Evolutionary conservation across 2,329 filamentous ascomycete genomes (phyloP).

Genomic region (Ilyonectria robusta): DNA sequence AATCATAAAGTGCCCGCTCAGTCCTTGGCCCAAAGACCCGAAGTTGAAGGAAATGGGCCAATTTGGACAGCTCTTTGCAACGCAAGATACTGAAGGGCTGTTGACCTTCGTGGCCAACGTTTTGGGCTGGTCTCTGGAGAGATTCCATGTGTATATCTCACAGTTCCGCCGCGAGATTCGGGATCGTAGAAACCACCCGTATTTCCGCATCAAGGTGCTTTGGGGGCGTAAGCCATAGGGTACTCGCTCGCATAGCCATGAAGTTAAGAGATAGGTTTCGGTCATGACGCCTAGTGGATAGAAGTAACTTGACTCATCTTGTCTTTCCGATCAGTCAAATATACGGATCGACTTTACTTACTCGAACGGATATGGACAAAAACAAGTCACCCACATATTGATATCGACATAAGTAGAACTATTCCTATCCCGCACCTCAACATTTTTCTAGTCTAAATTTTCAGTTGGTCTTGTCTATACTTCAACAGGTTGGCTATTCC

Average conservation of each 20-base stretch:
- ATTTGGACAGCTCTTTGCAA: slow-evolving; percentile 36
- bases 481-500: slow-evolving; percentile 48
- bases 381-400: too few relatives aligned
- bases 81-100: slow-evolving; percentile 29
- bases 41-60: slow-evolving; percentile 41
- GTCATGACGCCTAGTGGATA: too few relatives aligned
- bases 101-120: slow-evolving; percentile 26
- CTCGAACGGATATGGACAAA: too few relatives aligned
- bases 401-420: neutral
- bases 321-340: too few relatives aligned
- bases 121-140: slow-evolving; percentile 50
- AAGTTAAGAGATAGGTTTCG: too few relatives aligned
- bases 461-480: neutral
- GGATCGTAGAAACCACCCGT: slow-evolving; percentile 42
- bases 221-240: slow-evolving; percentile 46
- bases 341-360: too few relatives aligned
- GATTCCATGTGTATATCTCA: slow-evolving; percentile 51
- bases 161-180: slow-evolving; percentile 50
- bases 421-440: neutral
- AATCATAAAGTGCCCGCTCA: slow-evolving; percentile 22
- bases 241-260: too few relatives aligned
- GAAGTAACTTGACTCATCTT: too few relatives aligned
- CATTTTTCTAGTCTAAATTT: neutral
- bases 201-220: slow-evolving; percentile 45
- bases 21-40: slow-evolving; percentile 40